phyloP scores from a whole-genome alignment of 306 rosid genomes.

The Cucumis melo region DNA sequence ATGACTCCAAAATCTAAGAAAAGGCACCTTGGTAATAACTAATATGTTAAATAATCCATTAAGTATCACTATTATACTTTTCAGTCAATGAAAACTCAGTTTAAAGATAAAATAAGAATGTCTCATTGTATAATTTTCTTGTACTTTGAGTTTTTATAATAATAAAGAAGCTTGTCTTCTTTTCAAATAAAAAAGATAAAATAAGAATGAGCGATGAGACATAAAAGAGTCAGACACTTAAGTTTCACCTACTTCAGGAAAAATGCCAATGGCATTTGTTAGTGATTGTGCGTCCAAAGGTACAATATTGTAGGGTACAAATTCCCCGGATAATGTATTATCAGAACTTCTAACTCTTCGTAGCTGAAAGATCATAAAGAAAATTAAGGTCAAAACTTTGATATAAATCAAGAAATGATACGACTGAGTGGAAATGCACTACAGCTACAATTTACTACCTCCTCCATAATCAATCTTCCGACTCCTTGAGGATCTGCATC shows the following conservation, averaged over 20 bases:
- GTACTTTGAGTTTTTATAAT: too few species aligned
- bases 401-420: conserved; percentile 8
- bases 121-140: too few species aligned
- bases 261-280: conserved; percentile 75
- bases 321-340: conserved; percentile 50
- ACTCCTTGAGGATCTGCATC: conserved; percentile 77
- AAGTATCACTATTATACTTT: not conserved
- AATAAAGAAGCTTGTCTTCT: too few species aligned
- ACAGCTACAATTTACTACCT: conserved; percentile 48
- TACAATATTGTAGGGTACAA: conserved; percentile 76
- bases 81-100: not conserved
- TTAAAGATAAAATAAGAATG: not conserved
- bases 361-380: conserved; percentile 37
- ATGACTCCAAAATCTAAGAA: not conserved
- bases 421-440: not conserved
- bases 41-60: not conserved
- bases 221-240: not conserved
- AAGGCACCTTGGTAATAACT: not conserved
- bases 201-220: not conserved
- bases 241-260: conserved; percentile 74
- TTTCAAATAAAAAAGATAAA: not conserved
- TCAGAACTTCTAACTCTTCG: conserved; percentile 44
- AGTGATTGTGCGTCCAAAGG: conserved; percentile 69
- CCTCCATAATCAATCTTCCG: conserved; percentile 70
- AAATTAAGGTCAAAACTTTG: conserved; percentile 6